Evolutionary conservation across 306 rosid species (phyloP), one percentile per base, ranked within the genome.

Genomic region (Cicer judaicum): DNA sequence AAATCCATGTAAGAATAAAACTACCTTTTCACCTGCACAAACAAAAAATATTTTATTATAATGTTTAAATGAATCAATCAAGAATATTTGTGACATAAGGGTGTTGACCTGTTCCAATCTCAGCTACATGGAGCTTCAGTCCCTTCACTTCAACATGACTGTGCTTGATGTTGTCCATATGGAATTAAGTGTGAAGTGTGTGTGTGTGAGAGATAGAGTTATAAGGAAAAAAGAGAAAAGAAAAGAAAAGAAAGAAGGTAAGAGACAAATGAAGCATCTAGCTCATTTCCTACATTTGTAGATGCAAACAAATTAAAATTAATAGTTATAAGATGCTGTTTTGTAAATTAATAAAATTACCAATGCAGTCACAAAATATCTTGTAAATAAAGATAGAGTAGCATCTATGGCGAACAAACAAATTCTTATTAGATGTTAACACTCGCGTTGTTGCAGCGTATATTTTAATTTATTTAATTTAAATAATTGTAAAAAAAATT

Each of bases 1-100:
- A 65, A 89, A 91, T 54, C 97, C 97, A 68, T 89, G 97, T 43
- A 91, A 61, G 86, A 91, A 89, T 12, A 91, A 21, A 79, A 89
- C 97, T 60, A 80, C 86, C 81, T 89, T 87, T 5, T 83, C 66
- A 8, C 94, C 94, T 86, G 80, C 54, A 66, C 10, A 57, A 56
- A 72, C 21, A 43, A 5, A 79, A 47, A 18, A 0, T 66, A 46
- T 36, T 10, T 64, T 15, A 3, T 40, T 48, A 2, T 16, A 39
- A n/a, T 8, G 1, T 18, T 6, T 74, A 47, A 67, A 21, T 61
- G 2, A 53, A 44, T 64, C 8, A 64, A 64, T 5, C 9, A 41
- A 64, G 38, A 15, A 5, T n/a, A 15, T 39, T 38, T 36, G 13
- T 57, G 40, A 57, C 24, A 19, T 57, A 9, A 39, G n/a, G 1